Conservation (phyloP, 176 grass and related monocot species). For the Triticum urartu region DNA sequence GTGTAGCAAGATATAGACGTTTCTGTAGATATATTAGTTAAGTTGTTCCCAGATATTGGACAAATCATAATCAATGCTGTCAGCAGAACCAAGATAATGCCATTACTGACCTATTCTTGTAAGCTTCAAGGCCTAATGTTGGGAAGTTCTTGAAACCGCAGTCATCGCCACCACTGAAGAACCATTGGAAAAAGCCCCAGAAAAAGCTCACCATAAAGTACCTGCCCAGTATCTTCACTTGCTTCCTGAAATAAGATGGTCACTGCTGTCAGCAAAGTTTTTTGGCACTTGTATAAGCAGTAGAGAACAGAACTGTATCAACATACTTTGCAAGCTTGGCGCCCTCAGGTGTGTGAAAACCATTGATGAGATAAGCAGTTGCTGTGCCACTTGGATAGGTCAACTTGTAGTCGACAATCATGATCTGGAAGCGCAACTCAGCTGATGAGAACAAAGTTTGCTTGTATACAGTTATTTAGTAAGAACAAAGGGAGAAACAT, state of each 20-base stretch:
- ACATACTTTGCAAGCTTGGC: slow-evolving; percentile 81
- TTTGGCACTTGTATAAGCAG: not conserved
- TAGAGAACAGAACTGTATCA: slow-evolving; percentile 4
- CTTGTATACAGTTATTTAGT: slow-evolving; percentile 16
- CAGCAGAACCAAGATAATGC: not conserved
- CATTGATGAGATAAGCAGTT: slow-evolving; percentile 72
- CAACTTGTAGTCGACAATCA: slow-evolving; percentile 84
- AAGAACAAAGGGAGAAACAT: slow-evolving; percentile 15
- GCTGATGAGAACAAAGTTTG: slow-evolving; percentile 24
- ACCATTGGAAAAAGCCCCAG: slow-evolving; percentile 96
- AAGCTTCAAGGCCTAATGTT: slow-evolving; percentile 76
- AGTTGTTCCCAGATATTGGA: slow-evolving; percentile 4
- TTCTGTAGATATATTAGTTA: not conserved
- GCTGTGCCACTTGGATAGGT: slow-evolving; percentile 77
- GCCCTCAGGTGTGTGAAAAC: slow-evolving; percentile 65
- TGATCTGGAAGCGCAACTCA: slow-evolving; percentile 59
- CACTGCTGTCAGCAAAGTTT: not conserved
- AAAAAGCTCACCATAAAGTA: slow-evolving; percentile 73
- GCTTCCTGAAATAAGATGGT: slow-evolving; percentile 57
- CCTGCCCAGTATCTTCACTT: slow-evolving; percentile 78
- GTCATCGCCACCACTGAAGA: slow-evolving; percentile 69
- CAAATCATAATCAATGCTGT: not conserved
- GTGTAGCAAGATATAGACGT: not conserved
- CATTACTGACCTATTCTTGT: slow-evolving; percentile 45
- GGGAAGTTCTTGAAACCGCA: slow-evolving; percentile 83